phyloP scores from a whole-genome alignment of 1,284 basidiomycete species.

The Ustilago loliicola region DNA sequence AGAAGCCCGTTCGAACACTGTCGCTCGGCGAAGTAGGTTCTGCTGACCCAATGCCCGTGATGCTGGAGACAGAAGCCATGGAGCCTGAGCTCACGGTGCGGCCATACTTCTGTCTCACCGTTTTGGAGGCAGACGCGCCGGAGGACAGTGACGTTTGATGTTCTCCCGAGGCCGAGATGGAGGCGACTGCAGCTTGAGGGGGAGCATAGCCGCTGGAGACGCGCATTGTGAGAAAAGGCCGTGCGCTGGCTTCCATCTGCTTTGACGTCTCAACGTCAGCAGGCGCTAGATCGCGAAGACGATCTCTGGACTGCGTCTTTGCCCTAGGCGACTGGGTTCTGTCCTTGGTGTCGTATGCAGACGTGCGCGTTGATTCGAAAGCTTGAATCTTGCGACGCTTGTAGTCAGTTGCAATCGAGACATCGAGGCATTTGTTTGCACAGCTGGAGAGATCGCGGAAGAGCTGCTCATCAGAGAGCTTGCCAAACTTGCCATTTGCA shows the following conservation, averaged over 20 bases:
- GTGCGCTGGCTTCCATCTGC: conserved; percentile 18
- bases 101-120: conserved; percentile 24
- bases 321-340: not conserved
- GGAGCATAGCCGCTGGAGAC: conserved; percentile 24
- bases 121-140: conserved; percentile 2
- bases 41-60: not conserved
- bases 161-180: conserved; percentile 26
- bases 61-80: conserved; percentile 1
- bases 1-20: conserved; percentile 24
- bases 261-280: conserved; percentile 29
- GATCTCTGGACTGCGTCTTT: not conserved
- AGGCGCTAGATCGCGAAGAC: conserved; percentile 27
- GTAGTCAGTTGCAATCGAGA: conserved; percentile 7
- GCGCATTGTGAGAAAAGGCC: conserved; percentile 27
- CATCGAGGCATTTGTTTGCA: conserved; percentile 7
- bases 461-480: conserved; percentile 17
- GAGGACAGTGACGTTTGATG: conserved; percentile 1
- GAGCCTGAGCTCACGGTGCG: conserved; percentile 22
- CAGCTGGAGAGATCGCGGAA: conserved; percentile 10
- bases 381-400: not conserved
- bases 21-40: conserved; percentile 27
- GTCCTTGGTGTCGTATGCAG: not conserved
- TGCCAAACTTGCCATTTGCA: conserved; percentile 1
- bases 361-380: not conserved
- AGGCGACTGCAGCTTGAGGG: conserved; percentile 20